A percentile compares a stretch with the other conserved stretches of the same genome.
These are phyloP conservation scores for Rhodotorula diobovata DNA, from an alignment of 768 basidiomycete species.

Conservation along the genomic window DNA sequence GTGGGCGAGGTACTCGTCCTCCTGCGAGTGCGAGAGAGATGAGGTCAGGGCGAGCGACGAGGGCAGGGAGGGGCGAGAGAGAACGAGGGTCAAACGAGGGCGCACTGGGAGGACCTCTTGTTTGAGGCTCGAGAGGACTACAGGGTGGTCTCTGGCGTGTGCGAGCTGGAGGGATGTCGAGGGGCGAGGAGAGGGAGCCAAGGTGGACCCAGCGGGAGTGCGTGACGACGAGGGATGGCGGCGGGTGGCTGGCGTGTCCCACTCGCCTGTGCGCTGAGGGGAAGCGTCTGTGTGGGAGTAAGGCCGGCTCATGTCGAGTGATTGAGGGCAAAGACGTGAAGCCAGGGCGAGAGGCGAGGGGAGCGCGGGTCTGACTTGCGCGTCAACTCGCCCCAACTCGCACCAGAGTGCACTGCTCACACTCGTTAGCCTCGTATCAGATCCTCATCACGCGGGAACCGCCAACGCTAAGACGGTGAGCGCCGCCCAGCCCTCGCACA, in stretches of 20 bases:
- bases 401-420: no score
- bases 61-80: conserved; percentile 48
- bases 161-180: neutral
- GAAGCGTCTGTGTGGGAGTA: neutral
- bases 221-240: neutral
- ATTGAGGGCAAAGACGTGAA: no score
- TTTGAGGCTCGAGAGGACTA: conserved; percentile 4
- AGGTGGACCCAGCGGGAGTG: neutral
- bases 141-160: neutral
- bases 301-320: neutral
- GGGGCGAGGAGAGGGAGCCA: neutral
- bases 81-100: no score
- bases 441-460: no score
- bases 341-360: no score
- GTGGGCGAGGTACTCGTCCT: conserved; percentile 90
- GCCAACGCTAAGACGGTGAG: no score
- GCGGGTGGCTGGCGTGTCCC: conserved; percentile 5
- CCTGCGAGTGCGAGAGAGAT: conserved; percentile 45
- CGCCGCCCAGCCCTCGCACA: no score
- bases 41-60: neutral
- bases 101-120: conserved; percentile 37
- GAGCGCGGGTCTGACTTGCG: no score
- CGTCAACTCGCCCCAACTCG: no score
- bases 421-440: no score
- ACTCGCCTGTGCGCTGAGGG: neutral